Conservation (phyloP, 2,329 filamentous ascomycete genomes). For the Colletotrichum higginsianum region DNA sequence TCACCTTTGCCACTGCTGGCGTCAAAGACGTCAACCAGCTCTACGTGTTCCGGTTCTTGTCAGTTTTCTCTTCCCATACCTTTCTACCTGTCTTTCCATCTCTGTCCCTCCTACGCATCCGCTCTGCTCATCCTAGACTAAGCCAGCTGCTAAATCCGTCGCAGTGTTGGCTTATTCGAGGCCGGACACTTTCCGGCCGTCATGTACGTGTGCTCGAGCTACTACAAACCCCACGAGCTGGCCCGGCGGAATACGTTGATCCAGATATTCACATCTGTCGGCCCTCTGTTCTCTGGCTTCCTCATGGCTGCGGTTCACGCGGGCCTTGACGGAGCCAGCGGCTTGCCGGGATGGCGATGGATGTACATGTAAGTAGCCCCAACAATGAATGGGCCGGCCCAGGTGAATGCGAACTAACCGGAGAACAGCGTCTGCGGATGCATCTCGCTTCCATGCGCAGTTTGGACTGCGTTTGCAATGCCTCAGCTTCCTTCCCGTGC, state of each 20-base stretch:
- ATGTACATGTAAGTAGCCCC: slow-evolving; percentile 44
- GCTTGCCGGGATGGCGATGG: slow-evolving; percentile 47
- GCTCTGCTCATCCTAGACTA: too few species aligned
- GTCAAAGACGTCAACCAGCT: slow-evolving; percentile 46
- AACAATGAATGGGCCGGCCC: too few species aligned
- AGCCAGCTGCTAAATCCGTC: neutral
- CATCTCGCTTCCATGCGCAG: slow-evolving; percentile 46
- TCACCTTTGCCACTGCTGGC: slow-evolving; percentile 48
- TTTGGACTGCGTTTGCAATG: slow-evolving; percentile 48
- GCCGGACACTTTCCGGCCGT: slow-evolving; percentile 50
- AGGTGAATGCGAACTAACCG: too few species aligned
- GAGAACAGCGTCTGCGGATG: slow-evolving; percentile 43
- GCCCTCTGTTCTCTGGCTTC: slow-evolving; percentile 48
- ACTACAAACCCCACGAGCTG: slow-evolving; percentile 50
- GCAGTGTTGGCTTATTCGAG: slow-evolving; percentile 49
- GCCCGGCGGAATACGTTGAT: slow-evolving; percentile 50
- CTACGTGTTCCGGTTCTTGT: slow-evolving; percentile 49
- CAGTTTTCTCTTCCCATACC: neutral
- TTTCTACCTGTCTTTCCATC: neutral
- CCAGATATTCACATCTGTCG: slow-evolving; percentile 47
- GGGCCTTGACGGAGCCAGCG: slow-evolving; percentile 43
- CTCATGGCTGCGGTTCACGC: slow-evolving; percentile 47
- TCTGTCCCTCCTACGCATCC: neutral
- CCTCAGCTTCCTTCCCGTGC: slow-evolving; percentile 47
- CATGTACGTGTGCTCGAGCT: slow-evolving; percentile 50